phyloP scores from a whole-genome alignment of 139 green algal genomes.

The Zygnema cylindricum region DNA sequence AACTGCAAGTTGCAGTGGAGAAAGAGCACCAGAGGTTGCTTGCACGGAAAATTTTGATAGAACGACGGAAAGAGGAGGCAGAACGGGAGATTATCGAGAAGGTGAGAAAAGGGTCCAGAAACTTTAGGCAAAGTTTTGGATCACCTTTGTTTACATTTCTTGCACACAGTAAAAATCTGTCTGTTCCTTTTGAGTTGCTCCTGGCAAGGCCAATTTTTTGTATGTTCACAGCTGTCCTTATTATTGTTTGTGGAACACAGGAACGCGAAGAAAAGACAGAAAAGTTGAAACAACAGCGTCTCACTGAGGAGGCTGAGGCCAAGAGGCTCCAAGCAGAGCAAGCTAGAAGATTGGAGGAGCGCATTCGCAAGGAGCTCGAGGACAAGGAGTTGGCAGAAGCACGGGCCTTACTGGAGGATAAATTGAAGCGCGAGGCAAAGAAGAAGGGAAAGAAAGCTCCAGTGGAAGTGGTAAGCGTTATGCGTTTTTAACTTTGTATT shows the following conservation, averaged over 20 bases:
- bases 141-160: too few relatives aligned
- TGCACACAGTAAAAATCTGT: too few relatives aligned
- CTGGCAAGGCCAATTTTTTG: too few relatives aligned
- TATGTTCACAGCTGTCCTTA: too few relatives aligned
- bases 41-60: constrained; percentile 89
- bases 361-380: constrained; percentile 80
- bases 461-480: constrained; percentile 34
- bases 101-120: constrained; percentile 53
- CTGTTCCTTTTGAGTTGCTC: too few relatives aligned
- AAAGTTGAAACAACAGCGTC: constrained; percentile 68
- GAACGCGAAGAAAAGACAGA: constrained; percentile 79
- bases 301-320: constrained; percentile 73
- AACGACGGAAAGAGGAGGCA: constrained; percentile 93
- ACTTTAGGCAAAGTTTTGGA: too few relatives aligned
- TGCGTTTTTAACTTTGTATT: too few relatives aligned
- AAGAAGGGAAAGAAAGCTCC: constrained; percentile 67
- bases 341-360: constrained; percentile 76
- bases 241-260: constrained; percentile 67
- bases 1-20: constrained; percentile 67
- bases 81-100: constrained; percentile 81
- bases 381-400: constrained; percentile 79
- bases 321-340: constrained; percentile 76
- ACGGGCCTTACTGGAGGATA: constrained; percentile 58
- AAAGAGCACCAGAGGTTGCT: constrained; percentile 83
- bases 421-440: constrained; percentile 61